Evolutionary conservation across 176 grass and related monocot species (phyloP).

Genomic region (Secale cereale): DNA sequence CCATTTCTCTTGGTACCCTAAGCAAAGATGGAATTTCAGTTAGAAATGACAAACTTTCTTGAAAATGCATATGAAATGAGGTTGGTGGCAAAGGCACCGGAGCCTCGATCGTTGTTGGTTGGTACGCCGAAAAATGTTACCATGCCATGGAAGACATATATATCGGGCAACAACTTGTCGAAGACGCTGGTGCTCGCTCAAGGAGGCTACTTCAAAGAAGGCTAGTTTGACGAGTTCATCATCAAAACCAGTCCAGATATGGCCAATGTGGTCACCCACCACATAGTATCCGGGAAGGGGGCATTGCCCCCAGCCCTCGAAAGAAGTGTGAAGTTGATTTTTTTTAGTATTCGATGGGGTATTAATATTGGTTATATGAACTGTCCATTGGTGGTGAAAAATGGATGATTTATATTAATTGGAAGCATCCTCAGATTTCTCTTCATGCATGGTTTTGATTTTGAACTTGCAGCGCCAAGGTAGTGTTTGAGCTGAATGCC

Average conservation of each 20-base stretch:
- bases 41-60: neutral
- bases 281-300: constrained; percentile 13
- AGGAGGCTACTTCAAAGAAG: constrained; percentile 72
- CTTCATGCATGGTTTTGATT: too few relatives aligned
- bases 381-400: too few relatives aligned
- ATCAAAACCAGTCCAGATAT: constrained; percentile 54
- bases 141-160: constrained; percentile 14
- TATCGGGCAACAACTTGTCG: constrained; percentile 31
- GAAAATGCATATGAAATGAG: constrained; percentile 63
- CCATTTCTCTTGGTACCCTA: neutral
- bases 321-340: too few relatives aligned
- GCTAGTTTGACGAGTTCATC: constrained; percentile 58
- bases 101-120: constrained; percentile 40
- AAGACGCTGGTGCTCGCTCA: constrained; percentile 77
- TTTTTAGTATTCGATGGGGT: too few relatives aligned
- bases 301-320: too few relatives aligned
- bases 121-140: constrained; percentile 59
- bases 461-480: too few relatives aligned
- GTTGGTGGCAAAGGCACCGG: constrained; percentile 70
- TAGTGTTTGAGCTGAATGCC: too few relatives aligned
- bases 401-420: too few relatives aligned
- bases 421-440: too few relatives aligned
- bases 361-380: too few relatives aligned
- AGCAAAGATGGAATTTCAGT: neutral
- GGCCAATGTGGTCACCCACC: constrained; percentile 75